phyloP scores from a whole-genome alignment of 23 red algal genomes.

The Agarophyton chilense region DNA sequence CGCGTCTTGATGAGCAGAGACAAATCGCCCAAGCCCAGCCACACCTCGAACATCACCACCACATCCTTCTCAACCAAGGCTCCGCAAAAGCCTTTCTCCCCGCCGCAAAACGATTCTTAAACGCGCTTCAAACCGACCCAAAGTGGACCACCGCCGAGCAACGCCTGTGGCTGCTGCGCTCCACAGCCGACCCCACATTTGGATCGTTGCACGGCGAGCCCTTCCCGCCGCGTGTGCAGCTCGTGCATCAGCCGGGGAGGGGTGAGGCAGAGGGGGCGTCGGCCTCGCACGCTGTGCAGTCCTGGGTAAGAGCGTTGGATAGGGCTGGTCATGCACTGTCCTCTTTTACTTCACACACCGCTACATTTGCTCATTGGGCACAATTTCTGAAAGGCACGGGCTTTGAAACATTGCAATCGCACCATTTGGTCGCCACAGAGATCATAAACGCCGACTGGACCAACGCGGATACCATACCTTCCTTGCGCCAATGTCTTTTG shows the following conservation, averaged over 20 bases:
- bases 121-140: neutral
- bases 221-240: neutral
- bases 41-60: constrained; percentile 1
- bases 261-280: too few species aligned
- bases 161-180: constrained; percentile 26
- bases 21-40: neutral
- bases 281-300: neutral
- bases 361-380: neutral
- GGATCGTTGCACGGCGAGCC: constrained; percentile 14
- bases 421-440: constrained; percentile 12
- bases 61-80: constrained; percentile 19
- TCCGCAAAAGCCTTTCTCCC: constrained; percentile 11
- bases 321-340: constrained; percentile 10
- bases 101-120: constrained; percentile 8
- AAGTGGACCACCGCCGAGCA: neutral
- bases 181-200: constrained; percentile 40
- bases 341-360: neutral
- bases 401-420: neutral
- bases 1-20: neutral
- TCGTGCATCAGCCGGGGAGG: neutral
- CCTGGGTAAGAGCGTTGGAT: constrained; percentile 25
- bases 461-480: neutral
- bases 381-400: neutral
- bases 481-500: neutral
- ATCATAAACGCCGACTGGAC: constrained; percentile 55